A percentile compares a stretch with the other conserved stretches of the same genome.
These are phyloP conservation scores for Blastocystis sp. DNA, from an alignment of 352 stramenopile species.

Conservation along the genomic window DNA sequence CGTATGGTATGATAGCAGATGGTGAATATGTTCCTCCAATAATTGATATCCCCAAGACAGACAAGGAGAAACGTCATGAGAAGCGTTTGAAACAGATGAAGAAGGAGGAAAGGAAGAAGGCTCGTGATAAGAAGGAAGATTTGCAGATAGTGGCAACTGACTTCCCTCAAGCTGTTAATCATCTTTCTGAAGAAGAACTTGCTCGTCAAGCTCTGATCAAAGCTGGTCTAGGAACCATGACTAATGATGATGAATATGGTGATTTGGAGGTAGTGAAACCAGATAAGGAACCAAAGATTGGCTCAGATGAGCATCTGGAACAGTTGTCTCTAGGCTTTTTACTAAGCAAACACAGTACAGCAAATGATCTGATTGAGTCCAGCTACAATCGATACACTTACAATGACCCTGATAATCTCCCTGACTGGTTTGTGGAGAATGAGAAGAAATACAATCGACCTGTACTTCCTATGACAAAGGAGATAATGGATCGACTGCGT, in stretches of 20 bases:
- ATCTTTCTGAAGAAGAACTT: constrained; percentile 67
- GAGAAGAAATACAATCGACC: constrained; percentile 91
- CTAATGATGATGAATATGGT: constrained; percentile 64
- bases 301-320: constrained; percentile 81
- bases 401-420: constrained; percentile 86
- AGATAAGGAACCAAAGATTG: constrained; percentile 63
- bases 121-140: constrained; percentile 62
- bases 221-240: constrained; percentile 74
- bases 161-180: constrained; percentile 55
- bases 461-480: constrained; percentile 87
- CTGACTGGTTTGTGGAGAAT: constrained; percentile 93
- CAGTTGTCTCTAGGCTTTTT: constrained; percentile 91
- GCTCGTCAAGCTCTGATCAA: constrained; percentile 73
- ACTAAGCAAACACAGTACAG: constrained; percentile 91
- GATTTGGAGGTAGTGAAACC: constrained; percentile 69
- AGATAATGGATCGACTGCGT: constrained; percentile 94
- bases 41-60: constrained; percentile 86
- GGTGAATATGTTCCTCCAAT: not conserved
- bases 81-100: constrained; percentile 88
- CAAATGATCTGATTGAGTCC: constrained; percentile 92
- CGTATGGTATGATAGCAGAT: not conserved
- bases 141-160: constrained; percentile 28
- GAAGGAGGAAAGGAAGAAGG: constrained; percentile 63
- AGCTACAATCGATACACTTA: constrained; percentile 98
- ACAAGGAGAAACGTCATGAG: constrained; percentile 92